Evolutionary conservation across 2,329 filamentous ascomycete genomes (phyloP), one percentile per base, ranked within the genome.

Genomic region (Pestalotiopsis sp.): DNA sequence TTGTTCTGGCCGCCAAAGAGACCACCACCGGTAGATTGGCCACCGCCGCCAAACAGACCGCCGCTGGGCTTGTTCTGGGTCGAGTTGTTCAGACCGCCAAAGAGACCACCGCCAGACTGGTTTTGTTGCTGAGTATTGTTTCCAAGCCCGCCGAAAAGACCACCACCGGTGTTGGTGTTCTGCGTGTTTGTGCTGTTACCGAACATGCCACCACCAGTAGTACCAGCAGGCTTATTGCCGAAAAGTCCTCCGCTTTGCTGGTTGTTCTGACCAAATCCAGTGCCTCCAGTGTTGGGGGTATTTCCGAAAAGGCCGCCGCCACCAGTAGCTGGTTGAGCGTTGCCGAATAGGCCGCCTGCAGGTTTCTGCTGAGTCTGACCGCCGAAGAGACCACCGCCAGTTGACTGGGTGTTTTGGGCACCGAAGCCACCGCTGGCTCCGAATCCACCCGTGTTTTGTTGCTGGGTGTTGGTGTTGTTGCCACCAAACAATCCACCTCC

Each of bases 1-100:
- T 79, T 83, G 67, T 78, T 82, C 67, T 81, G 82, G 61, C 73
- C 77, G 1, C 87, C 87, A 72, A 93, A 92, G 3, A 92, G 75
- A 56, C 89, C 80, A 58, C 81, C 80, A 6, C 84, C 83, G 14
- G 83, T 74, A 38, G 81, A 73, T 64, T 84, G 83, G 63, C 83
- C 74, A 64, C 78, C 76, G 6, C 80, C 78, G 17, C 85, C 87
- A 70, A 91, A 90, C 14, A 90, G 74, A n/a, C 68, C 65, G n/a
- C 68, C 68, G 4, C 65, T 60, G 3, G 88, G 85, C 73, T 89
- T 89, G 67, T 85, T 82, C 72, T 87, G 84, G 75, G 83, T 83
- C 12, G 65, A 67, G 73, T 89, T 86, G 60, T 79, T 85, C 77
- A 84, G 72, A 45, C 75, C 76, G 14, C 86, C 84, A 71, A 90